Base-by-base conservation (phyloP, 305 asterid species). In the Nicotiana rustica region DNA sequence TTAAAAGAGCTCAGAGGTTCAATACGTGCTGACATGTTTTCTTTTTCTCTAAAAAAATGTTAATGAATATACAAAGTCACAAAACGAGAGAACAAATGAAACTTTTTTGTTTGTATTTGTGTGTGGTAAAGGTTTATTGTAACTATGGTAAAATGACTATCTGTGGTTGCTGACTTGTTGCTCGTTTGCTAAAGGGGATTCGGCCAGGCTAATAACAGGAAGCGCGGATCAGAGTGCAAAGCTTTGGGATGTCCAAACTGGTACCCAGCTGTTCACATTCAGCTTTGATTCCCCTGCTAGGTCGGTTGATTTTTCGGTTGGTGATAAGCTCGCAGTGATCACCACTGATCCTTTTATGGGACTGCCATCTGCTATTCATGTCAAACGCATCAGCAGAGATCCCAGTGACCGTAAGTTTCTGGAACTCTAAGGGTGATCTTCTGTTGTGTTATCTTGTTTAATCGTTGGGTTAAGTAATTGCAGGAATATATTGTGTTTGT, bases 161-260 rank as follows among this genome's bases (percentile, higher is more conserved):
- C 19, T 21, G 9, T 41, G 38, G 33, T 25, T 64, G 29, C 18
- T 41, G 6, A 77, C 33, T 81, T 49, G 57, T 73, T 68, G 55
- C 75, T 33, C 12, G 9, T 77, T 81, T 77, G 56, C 76, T 82
- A 2, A 67, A 96, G 99, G 97, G 92, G 97, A 96, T 87, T 96
- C 99, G 1, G 67, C 92, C 13, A 88, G 89, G 84, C 95, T 96
- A 35, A 86, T 96, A 71, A 96, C 99, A 38, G 99, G 94, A 85
- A 96, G 98, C 84, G 99, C 97, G 0, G 99, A 96, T 80, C 97
- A 93, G 93, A 82, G 93, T n/a, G 97, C 97, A 31, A 96, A 91
- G 91, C 81, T 94, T 13, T 96, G 99, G 99, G 89, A 91, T 67
- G 96, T 96, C 75, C 84, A 87, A 81, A 81, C 94, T 0, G 99